Evolutionary conservation across 129 eudicot genomes (phyloP).

Genomic region (Dittrichia graveolens): DNA sequence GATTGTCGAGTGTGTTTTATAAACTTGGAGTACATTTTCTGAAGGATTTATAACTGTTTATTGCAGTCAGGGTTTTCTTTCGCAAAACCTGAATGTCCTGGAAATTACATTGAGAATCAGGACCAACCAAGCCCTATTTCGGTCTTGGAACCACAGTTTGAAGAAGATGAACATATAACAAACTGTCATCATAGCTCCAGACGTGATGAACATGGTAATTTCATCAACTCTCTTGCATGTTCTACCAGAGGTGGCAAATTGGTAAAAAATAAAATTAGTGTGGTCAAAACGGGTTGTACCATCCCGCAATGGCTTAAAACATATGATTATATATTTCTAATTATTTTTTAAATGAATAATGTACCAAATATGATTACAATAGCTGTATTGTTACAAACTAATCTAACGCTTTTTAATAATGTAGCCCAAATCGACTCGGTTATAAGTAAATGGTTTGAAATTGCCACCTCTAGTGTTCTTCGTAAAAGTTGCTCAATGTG

Average conservation of each 20-base stretch:
- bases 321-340: not conserved
- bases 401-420: not conserved
- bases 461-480: not conserved
- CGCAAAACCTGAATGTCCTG: slow-evolving; percentile 29
- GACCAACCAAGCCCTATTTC: slow-evolving; percentile 96
- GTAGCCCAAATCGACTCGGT: not conserved
- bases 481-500: not conserved
- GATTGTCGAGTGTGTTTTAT: slow-evolving; percentile 2
- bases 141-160: slow-evolving; percentile 75
- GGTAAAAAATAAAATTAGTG: not conserved
- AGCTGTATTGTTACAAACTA: not conserved
- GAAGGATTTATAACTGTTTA: not conserved
- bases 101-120: slow-evolving; percentile 58
- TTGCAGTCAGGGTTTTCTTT: slow-evolving; percentile 55
- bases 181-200: slow-evolving; percentile 31
- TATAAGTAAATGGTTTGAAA: too few relatives aligned
- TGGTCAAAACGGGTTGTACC: slow-evolving; percentile 1
- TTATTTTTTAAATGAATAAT: not conserved
- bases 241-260: not conserved
- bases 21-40: slow-evolving; percentile 18
- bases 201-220: slow-evolving; percentile 19
- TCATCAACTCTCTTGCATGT: slow-evolving; percentile 7
- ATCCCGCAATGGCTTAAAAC: not conserved
- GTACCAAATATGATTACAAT: slow-evolving; percentile 6
- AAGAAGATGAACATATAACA: slow-evolving; percentile 52